These are phyloP conservation scores for Globisporangium ultimum DNA, from an alignment of 352 stramenopile species.

Conservation along the genomic window DNA sequence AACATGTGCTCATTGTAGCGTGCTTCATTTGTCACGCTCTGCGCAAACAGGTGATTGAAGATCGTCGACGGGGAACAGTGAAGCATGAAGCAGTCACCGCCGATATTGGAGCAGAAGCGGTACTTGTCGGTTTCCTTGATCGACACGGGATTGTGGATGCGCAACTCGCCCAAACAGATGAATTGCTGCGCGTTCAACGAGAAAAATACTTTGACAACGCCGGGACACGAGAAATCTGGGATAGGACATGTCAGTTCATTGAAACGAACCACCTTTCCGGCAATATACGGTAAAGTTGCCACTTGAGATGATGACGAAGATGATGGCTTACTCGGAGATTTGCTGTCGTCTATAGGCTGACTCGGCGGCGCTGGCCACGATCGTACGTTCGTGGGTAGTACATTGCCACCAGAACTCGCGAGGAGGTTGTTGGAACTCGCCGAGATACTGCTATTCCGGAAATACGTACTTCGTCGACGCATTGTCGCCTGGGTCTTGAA, in stretches of 20 bases:
- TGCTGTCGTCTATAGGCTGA: constrained; percentile 3
- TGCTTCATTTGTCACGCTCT: constrained; percentile 45
- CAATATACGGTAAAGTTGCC: constrained; percentile 31
- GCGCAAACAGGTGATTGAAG: constrained; percentile 30
- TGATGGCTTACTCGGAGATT: background rate
- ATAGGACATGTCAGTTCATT: constrained; percentile 53
- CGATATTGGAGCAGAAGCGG: constrained; percentile 65
- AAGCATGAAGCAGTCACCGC: constrained; percentile 46
- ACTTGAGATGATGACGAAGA: background rate
- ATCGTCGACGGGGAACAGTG: constrained; percentile 55
- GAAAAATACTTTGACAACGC: constrained; percentile 46
- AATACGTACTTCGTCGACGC: constrained; percentile 41
- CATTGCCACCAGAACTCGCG: constrained; percentile 7
- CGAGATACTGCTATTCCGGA: constrained; percentile 53
- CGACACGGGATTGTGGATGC: constrained; percentile 46
- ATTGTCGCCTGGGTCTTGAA: constrained; percentile 42
- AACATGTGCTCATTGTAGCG: constrained; percentile 24
- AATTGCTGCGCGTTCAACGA: constrained; percentile 78
- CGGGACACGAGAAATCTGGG: constrained; percentile 45
- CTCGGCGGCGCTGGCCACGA: constrained; percentile 10
- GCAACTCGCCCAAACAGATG: constrained; percentile 48
- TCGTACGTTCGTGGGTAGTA: constrained; percentile 13
- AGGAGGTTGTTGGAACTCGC: constrained; percentile 32
- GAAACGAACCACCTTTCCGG: constrained; percentile 37
- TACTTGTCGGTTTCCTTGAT: constrained; percentile 50